These are phyloP conservation scores for Biscogniauxia mediterranea DNA, from an alignment of 2,329 filamentous ascomycete genomes.

Conservation along the genomic window DNA sequence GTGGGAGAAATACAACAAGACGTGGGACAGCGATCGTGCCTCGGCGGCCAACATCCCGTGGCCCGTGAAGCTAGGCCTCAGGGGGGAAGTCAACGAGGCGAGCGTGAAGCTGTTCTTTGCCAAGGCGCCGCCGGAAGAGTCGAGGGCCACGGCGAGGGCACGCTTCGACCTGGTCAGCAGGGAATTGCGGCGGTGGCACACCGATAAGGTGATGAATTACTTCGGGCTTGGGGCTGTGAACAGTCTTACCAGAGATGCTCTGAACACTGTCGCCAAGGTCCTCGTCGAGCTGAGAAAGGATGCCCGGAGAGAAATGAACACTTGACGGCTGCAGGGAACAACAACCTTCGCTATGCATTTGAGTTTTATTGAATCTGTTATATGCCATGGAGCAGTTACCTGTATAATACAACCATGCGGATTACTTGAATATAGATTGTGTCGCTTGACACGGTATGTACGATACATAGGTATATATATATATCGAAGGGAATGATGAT, in stretches of 20 bases:
- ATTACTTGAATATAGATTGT: too few relatives aligned
- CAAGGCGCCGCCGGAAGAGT: conserved; percentile 10
- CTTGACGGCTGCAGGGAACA: not conserved
- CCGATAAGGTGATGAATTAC: conserved; percentile 17
- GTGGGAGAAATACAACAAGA: conserved; percentile 13
- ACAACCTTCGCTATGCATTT: too few relatives aligned
- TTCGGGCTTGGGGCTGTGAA: conserved; percentile 9
- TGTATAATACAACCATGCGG: too few relatives aligned
- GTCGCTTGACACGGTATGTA: too few relatives aligned
- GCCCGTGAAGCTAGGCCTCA: conserved; percentile 19
- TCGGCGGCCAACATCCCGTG: conserved; percentile 12
- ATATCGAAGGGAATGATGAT: too few relatives aligned
- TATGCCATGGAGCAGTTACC: too few relatives aligned
- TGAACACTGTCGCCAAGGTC: conserved; percentile 12
- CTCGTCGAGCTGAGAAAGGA: conserved; percentile 13
- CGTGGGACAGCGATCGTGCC: conserved; percentile 6
- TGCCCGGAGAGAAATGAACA: conserved; percentile 6
- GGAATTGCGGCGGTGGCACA: conserved; percentile 19
- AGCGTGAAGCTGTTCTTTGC: conserved; percentile 18
- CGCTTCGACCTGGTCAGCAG: conserved; percentile 14
- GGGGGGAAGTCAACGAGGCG: conserved; percentile 13
- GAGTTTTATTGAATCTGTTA: too few relatives aligned
- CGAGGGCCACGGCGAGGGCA: conserved; percentile 7
- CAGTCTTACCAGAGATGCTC: conserved; percentile 1
- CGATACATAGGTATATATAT: too few relatives aligned